Conservation (phyloP, 2,329 filamentous ascomycete species). For the Diaporthe batatas region DNA sequence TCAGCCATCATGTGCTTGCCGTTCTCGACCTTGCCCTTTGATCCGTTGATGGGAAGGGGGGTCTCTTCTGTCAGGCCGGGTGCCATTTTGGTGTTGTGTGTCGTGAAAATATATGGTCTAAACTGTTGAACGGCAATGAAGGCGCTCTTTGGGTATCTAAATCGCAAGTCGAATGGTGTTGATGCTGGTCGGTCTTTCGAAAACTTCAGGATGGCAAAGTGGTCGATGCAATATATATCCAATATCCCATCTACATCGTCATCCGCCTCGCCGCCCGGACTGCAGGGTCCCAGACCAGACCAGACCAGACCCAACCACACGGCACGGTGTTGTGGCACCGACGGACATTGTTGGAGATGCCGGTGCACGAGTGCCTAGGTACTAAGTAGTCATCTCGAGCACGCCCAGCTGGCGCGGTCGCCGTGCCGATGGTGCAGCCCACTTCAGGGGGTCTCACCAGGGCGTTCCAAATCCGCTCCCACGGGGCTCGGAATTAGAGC, state of each 20-base stretch:
- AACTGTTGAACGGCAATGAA: neutral
- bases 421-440: conserved; percentile 22
- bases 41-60: conserved; percentile 10
- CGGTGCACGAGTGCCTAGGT: conserved; percentile 17
- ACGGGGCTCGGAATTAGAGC: neutral
- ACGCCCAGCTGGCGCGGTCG: conserved; percentile 23
- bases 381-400: neutral
- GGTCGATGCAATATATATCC: conserved; percentile 26
- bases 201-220: neutral
- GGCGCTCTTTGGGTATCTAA: conserved; percentile 2
- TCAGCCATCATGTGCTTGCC: conserved; percentile 37
- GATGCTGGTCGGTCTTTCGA: neutral
- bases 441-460: conserved; percentile 16
- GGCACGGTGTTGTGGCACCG: conserved; percentile 6
- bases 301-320: neutral
- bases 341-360: conserved; percentile 42
- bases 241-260: conserved; percentile 22
- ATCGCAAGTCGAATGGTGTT: neutral
- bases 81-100: conserved; percentile 35
- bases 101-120: neutral
- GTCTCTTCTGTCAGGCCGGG: conserved; percentile 37
- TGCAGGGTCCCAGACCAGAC: neutral
- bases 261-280: neutral
- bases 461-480: neutral
- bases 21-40: conserved; percentile 7